Evolutionary conservation across 1,284 basidiomycete genomes (phyloP), one percentile per base, ranked within the genome.

Genomic region (Agroathelia rolfsii): DNA sequence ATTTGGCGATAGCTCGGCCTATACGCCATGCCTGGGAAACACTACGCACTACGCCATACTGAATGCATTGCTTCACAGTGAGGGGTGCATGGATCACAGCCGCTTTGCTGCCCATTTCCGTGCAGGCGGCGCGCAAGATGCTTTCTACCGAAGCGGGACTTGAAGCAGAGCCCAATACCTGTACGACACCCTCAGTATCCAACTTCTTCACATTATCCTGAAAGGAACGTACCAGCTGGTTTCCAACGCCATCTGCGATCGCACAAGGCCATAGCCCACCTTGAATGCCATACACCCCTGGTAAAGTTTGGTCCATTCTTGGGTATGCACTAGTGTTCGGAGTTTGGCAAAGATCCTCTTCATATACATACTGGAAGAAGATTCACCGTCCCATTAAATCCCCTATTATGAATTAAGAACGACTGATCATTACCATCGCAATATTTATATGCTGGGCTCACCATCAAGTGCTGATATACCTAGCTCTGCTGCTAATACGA

Each of bases 341-440:
- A 6, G 26, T 23, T 5, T 29, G 28, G 31, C 24, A 14, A 41
- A 20, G 5, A 32, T 40, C 13, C 33, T 37, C n/a, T 36, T 28
- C 28, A 18, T 16, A 37, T 50, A 32, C 25, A 56, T 52, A 28
- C 54, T 58, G 1, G 51, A 52, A 37, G 56, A 55, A 13, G 59
- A 50, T 11, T 37, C 64, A 64, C 35, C 66, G 62, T 6, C 69
- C 69, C 69, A 72, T 72, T 34, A 70, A 64, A 47, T 76, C 72
- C 21, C 56, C 52, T 37, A 53, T 47, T 2, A 52, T 14, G 12
- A 15, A 32, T 18, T 21, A 11, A 15, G 11, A 19, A 22, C 17
- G 18, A 27, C 13, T 7, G 18, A 38, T 6, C n/a, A 51, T 46
- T 11, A 36, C 30, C 37, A 49, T 51, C 30, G 44, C 44, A 44